A percentile compares a stretch with the other conserved stretches of the same genome.
These are phyloP conservation scores for Aaosphaeria arxii DNA, from an alignment of 2,329 filamentous ascomycete genomes.

Conservation along the genomic window DNA sequence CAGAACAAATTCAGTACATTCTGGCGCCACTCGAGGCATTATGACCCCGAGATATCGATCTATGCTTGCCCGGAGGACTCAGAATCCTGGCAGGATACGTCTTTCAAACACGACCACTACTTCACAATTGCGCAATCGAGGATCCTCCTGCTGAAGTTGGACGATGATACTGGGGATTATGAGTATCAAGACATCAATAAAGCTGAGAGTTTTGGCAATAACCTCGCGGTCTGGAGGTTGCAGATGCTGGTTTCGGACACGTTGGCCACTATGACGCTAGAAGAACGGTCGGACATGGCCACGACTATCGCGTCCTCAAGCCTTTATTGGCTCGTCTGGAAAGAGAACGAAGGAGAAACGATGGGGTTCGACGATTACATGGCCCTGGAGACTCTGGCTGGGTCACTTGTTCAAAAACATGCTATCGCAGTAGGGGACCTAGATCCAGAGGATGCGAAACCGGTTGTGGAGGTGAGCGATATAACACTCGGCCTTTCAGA, in stretches of 20 bases:
- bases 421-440: too few relatives aligned
- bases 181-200: slow-evolving; percentile 8
- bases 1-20: too few relatives aligned
- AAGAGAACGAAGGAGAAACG: too few relatives aligned
- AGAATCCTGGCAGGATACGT: slow-evolving; percentile 10
- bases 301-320: too few relatives aligned
- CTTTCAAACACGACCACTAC: slow-evolving; percentile 3
- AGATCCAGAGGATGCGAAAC: too few relatives aligned
- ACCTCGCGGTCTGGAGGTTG: slow-evolving; percentile 4
- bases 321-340: too few relatives aligned
- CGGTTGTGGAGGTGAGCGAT: too few relatives aligned
- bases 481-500: too few relatives aligned
- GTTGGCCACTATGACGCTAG: not conserved
- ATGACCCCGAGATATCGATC: slow-evolving; percentile 5
- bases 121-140: slow-evolving; percentile 12
- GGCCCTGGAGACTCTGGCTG: too few relatives aligned
- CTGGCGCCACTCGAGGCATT: not conserved
- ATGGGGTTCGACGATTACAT: too few relatives aligned
- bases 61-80: not conserved
- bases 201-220: not conserved
- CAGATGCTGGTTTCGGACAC: not conserved
- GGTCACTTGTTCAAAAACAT: too few relatives aligned
- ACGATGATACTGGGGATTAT: not conserved
- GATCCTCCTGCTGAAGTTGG: slow-evolving; percentile 4
- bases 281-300: too few relatives aligned